These are phyloP conservation scores for Arabidopsis thaliana DNA, from an alignment of 345 rosid species.

Conservation along the genomic window TAIR10.1 NC_003070.9:1984001-1984500, in stretches of 20 bases:
- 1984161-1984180: slow-evolving; percentile 74
- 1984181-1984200: slow-evolving; percentile 70
- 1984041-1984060: slow-evolving; percentile 28
- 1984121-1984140: slow-evolving; percentile 54
- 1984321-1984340: slow-evolving; percentile 59
- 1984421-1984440: slow-evolving; percentile 27
- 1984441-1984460: slow-evolving; percentile 21
- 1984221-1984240: background rate
- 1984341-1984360: slow-evolving; percentile 86
- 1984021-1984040: slow-evolving; percentile 18
- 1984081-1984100: slow-evolving; percentile 58
- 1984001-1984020: background rate
- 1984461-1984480: slow-evolving; percentile 2
- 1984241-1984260: slow-evolving; percentile 14
- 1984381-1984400: slow-evolving; percentile 74
- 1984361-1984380: slow-evolving; percentile 88
- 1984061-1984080: slow-evolving; percentile 49
- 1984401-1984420: slow-evolving; percentile 69
- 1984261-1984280: background rate
- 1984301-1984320: slow-evolving; percentile 59
- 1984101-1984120: slow-evolving; percentile 60
- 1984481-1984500: slow-evolving; percentile 5
- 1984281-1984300: slow-evolving; percentile 31
- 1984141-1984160: slow-evolving; percentile 76
- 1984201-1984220: slow-evolving; percentile 56